phyloP scores from a whole-genome alignment of 2,329 filamentous ascomycete genomes.

The Aspergillus niger region DNA sequence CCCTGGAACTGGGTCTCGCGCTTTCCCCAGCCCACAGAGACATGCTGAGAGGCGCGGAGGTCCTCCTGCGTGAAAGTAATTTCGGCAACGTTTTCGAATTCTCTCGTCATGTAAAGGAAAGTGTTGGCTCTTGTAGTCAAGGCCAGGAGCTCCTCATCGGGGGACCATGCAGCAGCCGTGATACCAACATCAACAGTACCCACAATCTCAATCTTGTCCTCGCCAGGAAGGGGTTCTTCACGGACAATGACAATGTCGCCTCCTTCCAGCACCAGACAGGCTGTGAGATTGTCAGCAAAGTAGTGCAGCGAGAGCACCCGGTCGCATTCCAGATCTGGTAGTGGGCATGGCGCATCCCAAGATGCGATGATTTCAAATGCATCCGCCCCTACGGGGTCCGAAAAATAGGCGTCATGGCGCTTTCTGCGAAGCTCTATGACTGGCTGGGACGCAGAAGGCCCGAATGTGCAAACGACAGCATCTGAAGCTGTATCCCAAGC shows the following conservation, averaged over 20 bases:
- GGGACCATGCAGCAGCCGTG: slow-evolving; percentile 85
- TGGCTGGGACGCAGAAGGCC: slow-evolving; percentile 69
- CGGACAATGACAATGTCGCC: slow-evolving; percentile 87
- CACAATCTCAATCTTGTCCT: slow-evolving; percentile 89
- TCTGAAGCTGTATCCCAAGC: slow-evolving; percentile 84
- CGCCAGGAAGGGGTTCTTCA: slow-evolving; percentile 66
- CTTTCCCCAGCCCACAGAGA: slow-evolving; percentile 97
- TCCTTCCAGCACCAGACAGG: slow-evolving; percentile 81
- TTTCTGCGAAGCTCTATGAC: slow-evolving; percentile 71
- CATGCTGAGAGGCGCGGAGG: slow-evolving; percentile 84
- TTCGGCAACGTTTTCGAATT: slow-evolving; percentile 81
- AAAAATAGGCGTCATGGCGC: slow-evolving; percentile 36
- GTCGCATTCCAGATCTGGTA: slow-evolving; percentile 74
- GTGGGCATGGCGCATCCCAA: slow-evolving; percentile 85
- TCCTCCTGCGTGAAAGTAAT: slow-evolving; percentile 72
- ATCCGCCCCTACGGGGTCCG: slow-evolving; percentile 44
- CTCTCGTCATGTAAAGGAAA: slow-evolving; percentile 87
- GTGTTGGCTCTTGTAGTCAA: slow-evolving; percentile 79
- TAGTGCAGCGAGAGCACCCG: slow-evolving; percentile 77
- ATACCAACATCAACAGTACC: slow-evolving; percentile 94
- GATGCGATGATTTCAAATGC: slow-evolving; percentile 65
- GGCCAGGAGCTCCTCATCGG: slow-evolving; percentile 86
- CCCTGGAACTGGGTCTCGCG: slow-evolving; percentile 98
- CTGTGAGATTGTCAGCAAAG: slow-evolving; percentile 75
- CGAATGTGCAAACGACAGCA: slow-evolving; percentile 79